These are phyloP conservation scores for Colletotrichum karsti DNA, from an alignment of 2,329 filamentous ascomycete species.

Conservation along the genomic window DNA sequence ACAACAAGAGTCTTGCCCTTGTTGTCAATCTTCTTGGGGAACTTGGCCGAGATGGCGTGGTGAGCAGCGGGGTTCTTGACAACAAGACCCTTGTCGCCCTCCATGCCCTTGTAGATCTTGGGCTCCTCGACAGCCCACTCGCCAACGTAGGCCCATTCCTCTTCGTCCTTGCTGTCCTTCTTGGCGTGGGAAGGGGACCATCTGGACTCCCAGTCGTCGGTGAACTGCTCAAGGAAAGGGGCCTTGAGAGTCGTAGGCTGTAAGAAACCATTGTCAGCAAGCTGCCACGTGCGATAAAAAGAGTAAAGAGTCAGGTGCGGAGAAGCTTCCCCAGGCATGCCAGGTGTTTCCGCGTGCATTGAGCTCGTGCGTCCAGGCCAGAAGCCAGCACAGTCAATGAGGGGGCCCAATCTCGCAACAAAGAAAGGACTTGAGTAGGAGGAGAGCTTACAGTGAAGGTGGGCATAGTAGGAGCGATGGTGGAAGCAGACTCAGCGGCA, in stretches of 20 bases:
- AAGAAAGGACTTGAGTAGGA: neutral
- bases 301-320: neutral
- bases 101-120: slow-evolving; percentile 86
- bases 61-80: slow-evolving; percentile 98
- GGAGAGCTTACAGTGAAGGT: slow-evolving; percentile 82
- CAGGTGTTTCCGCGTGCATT: neutral
- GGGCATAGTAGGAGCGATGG: slow-evolving; percentile 72
- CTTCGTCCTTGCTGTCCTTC: slow-evolving; percentile 87
- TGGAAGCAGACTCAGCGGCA: slow-evolving; percentile 59
- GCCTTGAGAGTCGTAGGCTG: slow-evolving; percentile 90
- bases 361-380: slow-evolving; percentile 15
- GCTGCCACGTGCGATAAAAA: neutral
- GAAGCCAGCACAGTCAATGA: neutral
- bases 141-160: slow-evolving; percentile 97
- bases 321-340: slow-evolving; percentile 25
- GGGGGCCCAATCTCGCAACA: slow-evolving; percentile 1
- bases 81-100: slow-evolving; percentile 95
- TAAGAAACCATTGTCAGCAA: neutral
- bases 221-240: slow-evolving; percentile 98
- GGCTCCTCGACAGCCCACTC: slow-evolving; percentile 98
- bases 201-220: slow-evolving; percentile 90
- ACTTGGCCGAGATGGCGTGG: slow-evolving; percentile 99
- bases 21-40: slow-evolving; percentile 95
- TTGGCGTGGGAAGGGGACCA: slow-evolving; percentile 97
- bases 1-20: slow-evolving; percentile 97